These are phyloP conservation scores for Cafeteria roenbergensis DNA, from an alignment of 108 stramenopile species.

Conservation along the genomic window DNA sequence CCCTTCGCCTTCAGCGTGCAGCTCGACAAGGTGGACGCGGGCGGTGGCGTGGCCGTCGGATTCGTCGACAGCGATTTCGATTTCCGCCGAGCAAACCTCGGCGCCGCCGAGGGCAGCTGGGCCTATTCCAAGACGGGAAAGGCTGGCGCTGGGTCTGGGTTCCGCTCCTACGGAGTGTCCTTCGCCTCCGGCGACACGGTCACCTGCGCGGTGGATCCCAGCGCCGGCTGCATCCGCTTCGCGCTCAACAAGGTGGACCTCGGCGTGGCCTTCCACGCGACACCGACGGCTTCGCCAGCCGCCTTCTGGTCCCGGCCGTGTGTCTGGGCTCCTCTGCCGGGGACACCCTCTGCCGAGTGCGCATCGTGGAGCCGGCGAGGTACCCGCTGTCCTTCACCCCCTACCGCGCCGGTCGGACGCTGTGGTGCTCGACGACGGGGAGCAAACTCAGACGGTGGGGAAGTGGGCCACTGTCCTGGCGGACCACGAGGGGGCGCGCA, in stretches of 20 bases:
- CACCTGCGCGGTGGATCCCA: neutral
- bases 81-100: neutral
- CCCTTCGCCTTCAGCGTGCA: neutral
- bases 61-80: constrained; percentile 1
- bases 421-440: too few relatives aligned
- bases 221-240: neutral
- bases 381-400: neutral
- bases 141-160: neutral
- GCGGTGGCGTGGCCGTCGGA: constrained; percentile 6
- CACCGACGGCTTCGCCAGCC: too few relatives aligned
- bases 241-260: neutral
- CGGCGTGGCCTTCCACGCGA: neutral
- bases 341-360: neutral
- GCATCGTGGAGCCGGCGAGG: neutral
- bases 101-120: neutral
- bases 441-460: too few relatives aligned
- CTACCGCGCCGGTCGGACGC: too few relatives aligned
- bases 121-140: constrained; percentile 11
- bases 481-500: too few relatives aligned
- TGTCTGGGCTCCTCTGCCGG: constrained; percentile 1
- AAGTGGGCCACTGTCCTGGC: constrained; percentile 5
- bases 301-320: neutral
- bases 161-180: neutral
- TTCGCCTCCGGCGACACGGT: neutral
- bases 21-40: neutral